Conservation (phyloP, 2,329 filamentous ascomycete species). For the Polychaeton citri region DNA sequence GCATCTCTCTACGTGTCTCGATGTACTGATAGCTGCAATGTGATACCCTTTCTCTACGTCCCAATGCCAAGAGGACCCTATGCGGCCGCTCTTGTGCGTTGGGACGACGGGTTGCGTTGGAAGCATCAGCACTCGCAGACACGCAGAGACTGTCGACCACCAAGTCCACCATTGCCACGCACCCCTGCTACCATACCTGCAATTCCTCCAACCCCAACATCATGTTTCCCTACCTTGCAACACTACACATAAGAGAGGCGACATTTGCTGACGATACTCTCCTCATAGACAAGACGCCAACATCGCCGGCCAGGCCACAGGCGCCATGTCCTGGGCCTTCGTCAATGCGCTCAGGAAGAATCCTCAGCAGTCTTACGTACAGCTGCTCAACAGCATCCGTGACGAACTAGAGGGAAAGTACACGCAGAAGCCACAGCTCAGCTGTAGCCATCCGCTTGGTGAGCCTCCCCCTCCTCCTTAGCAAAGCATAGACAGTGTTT, state of each 20-base stretch:
- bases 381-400: constrained; percentile 88
- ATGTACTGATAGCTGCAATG: background rate
- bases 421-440: constrained; percentile 87
- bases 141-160: background rate
- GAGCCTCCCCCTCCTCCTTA: constrained; percentile 28
- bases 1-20: background rate
- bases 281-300: constrained; percentile 66
- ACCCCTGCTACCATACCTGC: no score
- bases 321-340: constrained; percentile 97
- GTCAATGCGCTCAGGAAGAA: constrained; percentile 84
- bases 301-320: constrained; percentile 78
- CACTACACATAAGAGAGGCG: no score
- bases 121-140: constrained; percentile 3
- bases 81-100: constrained; percentile 12
- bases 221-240: no score
- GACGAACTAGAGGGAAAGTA: constrained; percentile 81
- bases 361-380: constrained; percentile 88
- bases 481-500: no score
- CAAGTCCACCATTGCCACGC: no score
- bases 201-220: no score
- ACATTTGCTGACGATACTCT: constrained; percentile 4
- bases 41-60: constrained; percentile 9
- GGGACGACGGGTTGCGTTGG: constrained; percentile 20
- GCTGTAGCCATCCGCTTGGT: constrained; percentile 92
- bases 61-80: constrained; percentile 13